phyloP scores from a whole-genome alignment of 2,329 filamentous ascomycete genomes.

The Dryadomyces sulphureus region DNA sequence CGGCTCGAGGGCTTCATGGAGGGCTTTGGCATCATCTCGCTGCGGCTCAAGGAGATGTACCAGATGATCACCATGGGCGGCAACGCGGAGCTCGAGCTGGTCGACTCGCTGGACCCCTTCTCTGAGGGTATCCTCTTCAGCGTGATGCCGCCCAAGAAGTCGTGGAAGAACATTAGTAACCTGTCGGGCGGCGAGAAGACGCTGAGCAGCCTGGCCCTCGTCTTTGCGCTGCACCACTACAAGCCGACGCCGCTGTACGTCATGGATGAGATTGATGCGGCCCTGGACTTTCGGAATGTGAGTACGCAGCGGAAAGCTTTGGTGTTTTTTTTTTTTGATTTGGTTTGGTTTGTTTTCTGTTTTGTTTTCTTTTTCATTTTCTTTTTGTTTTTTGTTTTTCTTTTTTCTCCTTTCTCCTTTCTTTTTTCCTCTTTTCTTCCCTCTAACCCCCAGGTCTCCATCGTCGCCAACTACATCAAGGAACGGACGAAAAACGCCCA shows the following conservation, averaged over 20 bases:
- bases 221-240: conserved; percentile 97
- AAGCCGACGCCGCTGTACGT: conserved; percentile 96
- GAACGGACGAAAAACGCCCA: conserved; percentile 98
- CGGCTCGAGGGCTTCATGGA: conserved; percentile 97
- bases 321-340: background rate
- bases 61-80: conserved; percentile 99
- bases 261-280: conserved; percentile 99
- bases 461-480: conserved; percentile 98
- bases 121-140: conserved; percentile 93
- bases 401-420: background rate
- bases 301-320: too few relatives aligned
- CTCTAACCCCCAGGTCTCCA: conserved; percentile 55
- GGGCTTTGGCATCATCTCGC: conserved; percentile 84
- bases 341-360: background rate
- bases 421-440: background rate
- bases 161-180: conserved; percentile 98
- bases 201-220: conserved; percentile 75
- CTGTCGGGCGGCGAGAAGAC: conserved; percentile 96
- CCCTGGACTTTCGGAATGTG: conserved; percentile 93
- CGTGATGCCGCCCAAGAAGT: conserved; percentile 99
- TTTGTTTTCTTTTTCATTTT: background rate
- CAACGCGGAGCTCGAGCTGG: conserved; percentile 92
- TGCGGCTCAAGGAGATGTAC: conserved; percentile 98
- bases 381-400: background rate
- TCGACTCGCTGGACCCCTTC: conserved; percentile 92